Evolutionary conservation across 2,329 filamentous ascomycete species (phyloP).

Genomic region (Fusarium coicis): DNA sequence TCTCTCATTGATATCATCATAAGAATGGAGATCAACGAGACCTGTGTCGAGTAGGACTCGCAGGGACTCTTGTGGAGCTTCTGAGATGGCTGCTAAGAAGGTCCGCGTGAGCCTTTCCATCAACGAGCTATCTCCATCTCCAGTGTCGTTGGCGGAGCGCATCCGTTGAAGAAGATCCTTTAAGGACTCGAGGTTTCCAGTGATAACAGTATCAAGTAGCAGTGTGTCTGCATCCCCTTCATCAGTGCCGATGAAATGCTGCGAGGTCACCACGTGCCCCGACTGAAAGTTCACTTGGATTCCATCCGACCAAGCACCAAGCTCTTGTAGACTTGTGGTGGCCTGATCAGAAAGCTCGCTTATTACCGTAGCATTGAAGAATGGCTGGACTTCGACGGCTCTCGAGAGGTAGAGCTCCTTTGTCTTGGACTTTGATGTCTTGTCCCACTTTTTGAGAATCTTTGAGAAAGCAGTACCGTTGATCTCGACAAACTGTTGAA

Average conservation of each 20-base stretch:
- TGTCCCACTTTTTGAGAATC: slow-evolving; percentile 99
- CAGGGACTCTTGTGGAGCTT: slow-evolving; percentile 81
- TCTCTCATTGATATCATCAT: slow-evolving; percentile 97
- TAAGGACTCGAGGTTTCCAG: slow-evolving; percentile 80
- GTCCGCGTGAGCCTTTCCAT: slow-evolving; percentile 86
- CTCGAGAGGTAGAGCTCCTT: slow-evolving; percentile 97
- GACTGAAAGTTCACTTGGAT: slow-evolving; percentile 88
- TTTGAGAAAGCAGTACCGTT: slow-evolving; percentile 98
- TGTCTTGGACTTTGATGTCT: slow-evolving; percentile 98
- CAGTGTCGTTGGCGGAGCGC: slow-evolving; percentile 63
- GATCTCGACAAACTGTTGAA: slow-evolving; percentile 98
- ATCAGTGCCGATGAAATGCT: slow-evolving; percentile 77
- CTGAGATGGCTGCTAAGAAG: slow-evolving; percentile 89
- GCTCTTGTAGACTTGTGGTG: slow-evolving; percentile 92
- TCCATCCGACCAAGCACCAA: slow-evolving; percentile 96
- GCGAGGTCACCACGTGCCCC: slow-evolving; percentile 73
- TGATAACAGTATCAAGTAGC: slow-evolving; percentile 85
- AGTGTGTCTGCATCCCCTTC: slow-evolving; percentile 91
- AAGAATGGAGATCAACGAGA: slow-evolving; percentile 88
- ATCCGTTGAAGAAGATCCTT: slow-evolving; percentile 84
- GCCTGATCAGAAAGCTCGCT: slow-evolving; percentile 97
- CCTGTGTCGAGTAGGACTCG: slow-evolving; percentile 81
- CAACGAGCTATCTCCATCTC: slow-evolving; percentile 66
- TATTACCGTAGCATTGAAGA: slow-evolving; percentile 97
- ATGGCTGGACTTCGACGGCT: slow-evolving; percentile 96